Percentiles rank a stretch among this genome's conserved stretches.
Conservation (phyloP, 2,329 filamentous ascomycete genomes). For the Sporothrix brasiliensis region DNA sequence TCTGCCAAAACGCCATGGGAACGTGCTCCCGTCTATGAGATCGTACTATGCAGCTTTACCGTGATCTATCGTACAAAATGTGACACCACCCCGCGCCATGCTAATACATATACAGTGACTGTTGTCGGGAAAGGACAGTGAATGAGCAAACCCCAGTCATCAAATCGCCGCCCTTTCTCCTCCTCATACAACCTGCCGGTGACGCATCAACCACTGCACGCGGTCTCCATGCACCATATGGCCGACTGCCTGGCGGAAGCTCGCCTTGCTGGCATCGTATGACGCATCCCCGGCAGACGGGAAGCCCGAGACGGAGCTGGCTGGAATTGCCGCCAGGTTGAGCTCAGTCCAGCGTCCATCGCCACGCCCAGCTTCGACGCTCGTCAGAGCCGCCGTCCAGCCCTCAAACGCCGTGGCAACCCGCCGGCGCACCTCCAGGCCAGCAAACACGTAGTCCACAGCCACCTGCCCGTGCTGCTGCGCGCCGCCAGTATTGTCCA, state of each 20-base stretch:
- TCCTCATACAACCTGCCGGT: slow-evolving; percentile 16
- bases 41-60: slow-evolving; percentile 13
- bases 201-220: slow-evolving; percentile 31
- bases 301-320: neutral
- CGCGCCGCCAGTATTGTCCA: no score
- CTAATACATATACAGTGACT: neutral
- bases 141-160: neutral
- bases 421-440: slow-evolving; percentile 56
- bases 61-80: slow-evolving; percentile 8
- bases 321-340: slow-evolving; percentile 47
- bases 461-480: slow-evolving; percentile 28
- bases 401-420: slow-evolving; percentile 49
- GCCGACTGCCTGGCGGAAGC: slow-evolving; percentile 30
- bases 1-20: slow-evolving; percentile 3
- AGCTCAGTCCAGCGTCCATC: slow-evolving; percentile 57
- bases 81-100: neutral
- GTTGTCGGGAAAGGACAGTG: neutral
- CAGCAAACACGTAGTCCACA: slow-evolving; percentile 51
- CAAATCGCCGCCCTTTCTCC: neutral
- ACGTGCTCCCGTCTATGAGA: neutral
- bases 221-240: slow-evolving; percentile 29
- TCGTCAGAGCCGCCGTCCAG: slow-evolving; percentile 55
- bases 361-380: slow-evolving; percentile 55
- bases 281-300: neutral
- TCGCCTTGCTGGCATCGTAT: neutral